Base-by-base conservation (phyloP, 1,284 basidiomycete species). In the Rhizopogon parksii region DNA sequence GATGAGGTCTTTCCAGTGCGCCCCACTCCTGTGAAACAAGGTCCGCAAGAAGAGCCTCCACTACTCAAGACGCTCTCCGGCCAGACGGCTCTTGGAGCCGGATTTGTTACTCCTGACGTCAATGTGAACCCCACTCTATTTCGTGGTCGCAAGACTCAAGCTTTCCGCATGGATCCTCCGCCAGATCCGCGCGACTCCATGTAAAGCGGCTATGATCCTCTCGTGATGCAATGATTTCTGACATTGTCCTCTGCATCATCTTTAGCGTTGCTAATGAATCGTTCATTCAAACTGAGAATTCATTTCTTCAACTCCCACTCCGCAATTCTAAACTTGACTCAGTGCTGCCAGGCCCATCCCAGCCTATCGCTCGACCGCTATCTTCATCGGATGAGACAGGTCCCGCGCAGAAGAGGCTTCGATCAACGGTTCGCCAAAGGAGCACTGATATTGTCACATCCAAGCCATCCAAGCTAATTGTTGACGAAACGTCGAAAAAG, bases 341-440 rank as follows among this genome's bases (percentile, higher is more conserved):
- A 50, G 57, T 58, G 25, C 66, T 67, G 53, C 59, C 61, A 37
- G 67, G 64, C n/a, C 62, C 69, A 35, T 69, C 77, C 65, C 71
- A 73, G 60, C 67, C 71, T 63, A 69, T 72, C 58, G 66, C 75
- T 51, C 80, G 86, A 51, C 82, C 85, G 24, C 77, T 88, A 55
- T 88, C 85, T 55, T 88, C 87, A 48, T 80, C 85, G 49, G 86
- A 90, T 64, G 87, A 90, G 71, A 75, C 77, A 51, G 87, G 86
- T 40, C 87, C 87, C 43, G 82, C 79, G 49, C 77, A 78, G 56
- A 90, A 90, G 71, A 83, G 80, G 64, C 67, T 85, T 57, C 82
- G 87, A 50, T 80, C 85, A 56, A 77, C 78, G 51, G 68, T 73
- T 27, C 80, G 77, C 55, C 82, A 81, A 60, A 74, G 75, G 53